Conservation (phyloP, 495 filamentous ascomycete genomes). For the Hamigera avellanea region DNA sequence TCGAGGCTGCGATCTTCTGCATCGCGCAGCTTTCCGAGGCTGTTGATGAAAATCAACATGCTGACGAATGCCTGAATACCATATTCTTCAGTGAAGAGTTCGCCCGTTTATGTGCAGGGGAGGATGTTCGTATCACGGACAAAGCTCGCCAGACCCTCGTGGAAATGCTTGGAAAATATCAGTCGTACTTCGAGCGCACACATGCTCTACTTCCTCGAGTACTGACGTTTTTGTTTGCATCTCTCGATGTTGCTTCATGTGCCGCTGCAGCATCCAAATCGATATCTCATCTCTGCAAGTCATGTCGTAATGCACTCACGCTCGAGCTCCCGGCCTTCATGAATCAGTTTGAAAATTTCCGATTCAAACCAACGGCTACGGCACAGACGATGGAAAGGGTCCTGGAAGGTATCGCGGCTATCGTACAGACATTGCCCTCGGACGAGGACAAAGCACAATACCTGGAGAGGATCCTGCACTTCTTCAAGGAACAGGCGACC, state of each 20-base stretch:
- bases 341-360: conserved; percentile 58
- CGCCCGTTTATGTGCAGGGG: conserved; percentile 41
- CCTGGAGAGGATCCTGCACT: conserved; percentile 51
- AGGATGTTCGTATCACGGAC: conserved; percentile 40
- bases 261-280: conserved; percentile 66
- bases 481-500: conserved; percentile 37
- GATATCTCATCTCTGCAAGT: conserved; percentile 68
- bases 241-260: conserved; percentile 53
- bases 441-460: conserved; percentile 51
- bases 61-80: conserved; percentile 53
- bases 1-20: conserved; percentile 75
- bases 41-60: conserved; percentile 50
- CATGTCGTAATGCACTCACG: conserved; percentile 61
- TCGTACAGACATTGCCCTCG: conserved; percentile 64
- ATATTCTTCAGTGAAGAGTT: conserved; percentile 59
- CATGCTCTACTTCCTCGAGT: conserved; percentile 58
- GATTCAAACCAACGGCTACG: conserved; percentile 47
- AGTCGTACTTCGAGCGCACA: conserved; percentile 69
- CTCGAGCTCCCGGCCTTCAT: conserved; percentile 67
- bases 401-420: conserved; percentile 69
- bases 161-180: conserved; percentile 65
- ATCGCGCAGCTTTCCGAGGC: conserved; percentile 67
- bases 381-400: conserved; percentile 67
- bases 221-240: conserved; percentile 71
- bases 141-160: conserved; percentile 70